Conservation (phyloP, 192 early-diverging fungal genomes). For the Linnemannia schmuckeri region DNA sequence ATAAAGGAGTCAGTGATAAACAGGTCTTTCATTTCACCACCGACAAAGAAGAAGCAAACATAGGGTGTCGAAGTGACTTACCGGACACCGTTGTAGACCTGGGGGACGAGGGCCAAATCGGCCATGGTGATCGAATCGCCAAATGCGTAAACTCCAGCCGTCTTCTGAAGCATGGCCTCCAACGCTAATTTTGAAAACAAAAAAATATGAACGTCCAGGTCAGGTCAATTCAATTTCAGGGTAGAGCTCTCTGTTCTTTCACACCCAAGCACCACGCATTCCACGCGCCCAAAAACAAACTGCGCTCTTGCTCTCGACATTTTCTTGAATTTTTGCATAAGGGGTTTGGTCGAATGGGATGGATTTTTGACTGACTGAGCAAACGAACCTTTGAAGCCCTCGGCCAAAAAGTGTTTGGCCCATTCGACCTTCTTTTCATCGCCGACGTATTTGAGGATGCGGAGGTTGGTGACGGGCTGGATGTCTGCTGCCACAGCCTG, state of each 20-base stretch:
- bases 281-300: background rate
- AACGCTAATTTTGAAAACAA: constrained; percentile 52
- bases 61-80: constrained; percentile 34
- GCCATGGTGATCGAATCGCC: constrained; percentile 89
- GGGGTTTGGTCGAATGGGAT: background rate
- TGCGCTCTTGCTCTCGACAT: background rate
- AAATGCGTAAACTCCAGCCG: constrained; percentile 80
- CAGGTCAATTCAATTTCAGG: too few relatives aligned
- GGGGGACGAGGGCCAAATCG: constrained; percentile 84
- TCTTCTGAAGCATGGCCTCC: constrained; percentile 73
- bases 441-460: constrained; percentile 74
- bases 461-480: constrained; percentile 90
- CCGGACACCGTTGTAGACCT: constrained; percentile 83
- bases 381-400: constrained; percentile 72
- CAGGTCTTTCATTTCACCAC: too few relatives aligned
- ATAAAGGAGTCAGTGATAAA: background rate
- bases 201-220: background rate
- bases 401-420: constrained; percentile 67
- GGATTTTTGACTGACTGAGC: background rate
- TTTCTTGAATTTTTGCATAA: background rate
- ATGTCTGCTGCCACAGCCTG: constrained; percentile 84
- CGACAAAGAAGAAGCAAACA: background rate
- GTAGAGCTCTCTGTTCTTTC: too few relatives aligned
- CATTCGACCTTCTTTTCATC: constrained; percentile 69
- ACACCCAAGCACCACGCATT: too few relatives aligned